Conservation (phyloP, 2,329 filamentous ascomycete species). For the Aspergillus tanneri region DNA sequence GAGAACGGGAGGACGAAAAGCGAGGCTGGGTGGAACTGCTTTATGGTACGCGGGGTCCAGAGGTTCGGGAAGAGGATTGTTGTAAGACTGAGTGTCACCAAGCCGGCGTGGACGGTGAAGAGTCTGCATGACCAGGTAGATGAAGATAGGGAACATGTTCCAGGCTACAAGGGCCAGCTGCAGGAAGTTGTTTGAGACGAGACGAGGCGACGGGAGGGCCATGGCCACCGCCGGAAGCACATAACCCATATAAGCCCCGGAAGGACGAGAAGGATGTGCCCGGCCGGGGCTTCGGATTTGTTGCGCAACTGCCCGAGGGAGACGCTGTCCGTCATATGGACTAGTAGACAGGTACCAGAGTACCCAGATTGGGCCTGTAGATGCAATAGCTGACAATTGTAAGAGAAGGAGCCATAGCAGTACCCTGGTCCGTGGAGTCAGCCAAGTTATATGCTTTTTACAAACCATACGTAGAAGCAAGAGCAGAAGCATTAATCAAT, state of each 20-base stretch:
- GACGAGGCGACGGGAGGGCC: too few relatives aligned
- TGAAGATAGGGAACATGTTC: not conserved
- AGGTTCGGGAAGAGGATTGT: slow-evolving; percentile 1
- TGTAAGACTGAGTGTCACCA: not conserved
- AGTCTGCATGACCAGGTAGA: not conserved
- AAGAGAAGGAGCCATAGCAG: slow-evolving; percentile 7
- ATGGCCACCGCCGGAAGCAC: not conserved
- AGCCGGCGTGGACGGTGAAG: not conserved
- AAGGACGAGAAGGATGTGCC: not conserved
- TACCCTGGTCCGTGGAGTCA: not conserved
- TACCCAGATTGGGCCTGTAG: slow-evolving; percentile 1
- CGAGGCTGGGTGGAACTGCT: not conserved
- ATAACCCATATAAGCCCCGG: not conserved
- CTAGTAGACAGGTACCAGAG: not conserved
- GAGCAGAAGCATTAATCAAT: not conserved
- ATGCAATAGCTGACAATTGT: not conserved
- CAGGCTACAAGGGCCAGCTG: not conserved
- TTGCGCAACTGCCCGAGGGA: not conserved
- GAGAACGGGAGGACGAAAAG: not conserved
- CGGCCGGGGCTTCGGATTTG: not conserved
- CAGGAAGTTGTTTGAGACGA: too few relatives aligned
- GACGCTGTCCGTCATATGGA: not conserved
- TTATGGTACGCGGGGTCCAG: not conserved
- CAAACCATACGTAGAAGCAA: not conserved
- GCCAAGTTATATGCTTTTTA: not conserved